Evolutionary conservation across 192 early-diverging fungal species (phyloP), one percentile per base, ranked within the genome.

Genomic region (Linnemannia hyalina): DNA sequence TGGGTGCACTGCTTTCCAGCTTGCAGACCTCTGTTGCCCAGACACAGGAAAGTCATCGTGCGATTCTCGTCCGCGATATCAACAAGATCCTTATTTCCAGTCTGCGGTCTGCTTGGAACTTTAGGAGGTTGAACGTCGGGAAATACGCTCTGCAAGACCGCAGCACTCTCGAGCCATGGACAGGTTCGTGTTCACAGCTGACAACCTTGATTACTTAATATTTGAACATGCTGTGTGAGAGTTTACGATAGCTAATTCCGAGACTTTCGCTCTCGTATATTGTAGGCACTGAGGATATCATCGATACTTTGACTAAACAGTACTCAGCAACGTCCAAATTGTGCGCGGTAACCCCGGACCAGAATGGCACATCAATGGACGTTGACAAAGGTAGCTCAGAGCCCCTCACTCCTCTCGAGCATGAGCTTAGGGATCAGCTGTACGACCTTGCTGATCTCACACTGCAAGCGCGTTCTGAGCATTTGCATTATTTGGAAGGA

Each of bases 381-480:
- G 18, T 76, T 23, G 78, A 52, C 35, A 26, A 26, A 6, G 78
- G 63, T 16, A 22, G 15, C 1, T 16, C 29, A 6, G 63, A 18
- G 11, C 52, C 49, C 57, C 65, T 52, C 13, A 29, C 81, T 7
- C 36, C 52, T 41, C 29, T 80, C 15, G 78, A 35, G 23, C 18
- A 6, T 60, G 81, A 82, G 20, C 70, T 88, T 16, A 70, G 63
- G 47, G 78, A 88, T 22, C 87, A 88, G 38, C 70, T 88, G 10
- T 88, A 69, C 16, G 82, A 83, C 26, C 81, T 88, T 23, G 87
- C 87, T 7, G 87, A 88, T 76, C 75, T 80, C 2, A 57, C 82
- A n/a, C 52, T 88, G 11, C 81, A 88, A 36, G 87, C 87, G 20
- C 63, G 75, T 42, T 82, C 82, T 11, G 87, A 88, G 57, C 81